Conservation (phyloP, 2,329 filamentous ascomycete genomes). For the Fusarium ramigenum region DNA sequence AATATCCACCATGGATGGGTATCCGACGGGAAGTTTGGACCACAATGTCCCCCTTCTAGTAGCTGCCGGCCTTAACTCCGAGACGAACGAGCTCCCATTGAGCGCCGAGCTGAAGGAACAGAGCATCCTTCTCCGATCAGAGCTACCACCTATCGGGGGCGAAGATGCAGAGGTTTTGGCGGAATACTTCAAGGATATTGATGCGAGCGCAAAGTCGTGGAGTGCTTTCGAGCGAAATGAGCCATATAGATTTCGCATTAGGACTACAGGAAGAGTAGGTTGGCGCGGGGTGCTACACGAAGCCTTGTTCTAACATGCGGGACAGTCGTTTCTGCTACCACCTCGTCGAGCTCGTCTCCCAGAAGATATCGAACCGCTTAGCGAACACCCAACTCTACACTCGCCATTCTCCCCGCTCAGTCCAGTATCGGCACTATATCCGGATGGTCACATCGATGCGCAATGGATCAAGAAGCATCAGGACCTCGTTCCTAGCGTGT, state of each 20-base stretch:
- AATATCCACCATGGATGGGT: slow-evolving; percentile 74
- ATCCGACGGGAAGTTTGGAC: slow-evolving; percentile 80
- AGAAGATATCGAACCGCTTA: slow-evolving; percentile 59
- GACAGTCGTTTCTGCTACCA: slow-evolving; percentile 65
- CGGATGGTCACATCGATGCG: slow-evolving; percentile 85
- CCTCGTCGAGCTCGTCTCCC: slow-evolving; percentile 65
- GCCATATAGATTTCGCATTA: slow-evolving; percentile 73
- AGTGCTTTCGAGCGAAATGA: slow-evolving; percentile 64
- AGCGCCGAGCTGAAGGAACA: slow-evolving; percentile 65
- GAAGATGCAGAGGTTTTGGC: slow-evolving; percentile 72
- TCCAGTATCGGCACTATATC: slow-evolving; percentile 83
- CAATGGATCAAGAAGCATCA: slow-evolving; percentile 92
- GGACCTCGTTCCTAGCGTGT: slow-evolving; percentile 79
- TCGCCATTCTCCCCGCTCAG: slow-evolving; percentile 92
- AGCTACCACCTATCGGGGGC: slow-evolving; percentile 72
- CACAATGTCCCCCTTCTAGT: slow-evolving; percentile 89
- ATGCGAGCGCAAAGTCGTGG: slow-evolving; percentile 74
- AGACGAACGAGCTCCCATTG: slow-evolving; percentile 53
- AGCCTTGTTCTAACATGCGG: slow-evolving; percentile 40
- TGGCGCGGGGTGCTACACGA: slow-evolving; percentile 20
- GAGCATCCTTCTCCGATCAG: slow-evolving; percentile 73
- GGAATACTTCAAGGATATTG: slow-evolving; percentile 71
- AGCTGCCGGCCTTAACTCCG: slow-evolving; percentile 74
- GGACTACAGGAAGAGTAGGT: slow-evolving; percentile 81
- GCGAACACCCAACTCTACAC: slow-evolving; percentile 71